Conservation (phyloP, 345 rosid genomes). For the Bruguiera gymnorhiza region DNA sequence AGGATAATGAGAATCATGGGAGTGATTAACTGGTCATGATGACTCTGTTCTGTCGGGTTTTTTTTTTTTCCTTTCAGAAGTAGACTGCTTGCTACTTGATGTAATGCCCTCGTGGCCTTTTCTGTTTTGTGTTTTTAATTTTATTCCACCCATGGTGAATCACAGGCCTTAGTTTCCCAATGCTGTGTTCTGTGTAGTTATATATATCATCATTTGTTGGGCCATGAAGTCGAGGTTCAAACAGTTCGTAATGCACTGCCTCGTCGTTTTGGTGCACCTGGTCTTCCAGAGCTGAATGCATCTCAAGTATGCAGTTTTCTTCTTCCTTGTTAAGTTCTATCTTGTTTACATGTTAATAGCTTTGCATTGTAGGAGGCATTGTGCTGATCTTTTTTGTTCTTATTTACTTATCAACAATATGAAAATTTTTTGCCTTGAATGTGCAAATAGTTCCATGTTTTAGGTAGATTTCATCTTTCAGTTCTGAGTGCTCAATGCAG, state of each 20-base stretch:
- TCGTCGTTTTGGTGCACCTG: conserved; percentile 98
- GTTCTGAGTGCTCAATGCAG: background rate
- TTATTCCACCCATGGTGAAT: background rate
- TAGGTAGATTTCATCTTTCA: background rate
- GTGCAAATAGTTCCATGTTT: background rate
- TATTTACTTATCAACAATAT: background rate
- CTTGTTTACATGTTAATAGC: background rate
- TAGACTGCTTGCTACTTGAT: background rate
- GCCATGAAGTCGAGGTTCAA: conserved; percentile 98
- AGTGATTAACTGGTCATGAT: too few relatives aligned
- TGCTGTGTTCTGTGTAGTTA: conserved; percentile 46
- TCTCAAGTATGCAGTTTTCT: conserved; percentile 60
- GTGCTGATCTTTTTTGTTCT: background rate
- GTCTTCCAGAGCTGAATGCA: conserved; percentile 98
- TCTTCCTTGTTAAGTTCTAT: background rate
- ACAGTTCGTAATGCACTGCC: conserved; percentile 89
- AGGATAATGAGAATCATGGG: too few relatives aligned
- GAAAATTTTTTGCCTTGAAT: background rate
- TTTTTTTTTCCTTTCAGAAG: too few relatives aligned
- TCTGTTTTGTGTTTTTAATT: background rate
- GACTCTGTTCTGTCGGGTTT: too few relatives aligned
- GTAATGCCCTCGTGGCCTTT: background rate
- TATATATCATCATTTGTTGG: conserved; percentile 93
- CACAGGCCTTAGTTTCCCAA: background rate
- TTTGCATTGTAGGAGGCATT: background rate